Evolutionary conservation across 805 yeast species (phyloP), one percentile per base, ranked within the genome.

Genomic region (Sugiyamaella valdiviana): DNA sequence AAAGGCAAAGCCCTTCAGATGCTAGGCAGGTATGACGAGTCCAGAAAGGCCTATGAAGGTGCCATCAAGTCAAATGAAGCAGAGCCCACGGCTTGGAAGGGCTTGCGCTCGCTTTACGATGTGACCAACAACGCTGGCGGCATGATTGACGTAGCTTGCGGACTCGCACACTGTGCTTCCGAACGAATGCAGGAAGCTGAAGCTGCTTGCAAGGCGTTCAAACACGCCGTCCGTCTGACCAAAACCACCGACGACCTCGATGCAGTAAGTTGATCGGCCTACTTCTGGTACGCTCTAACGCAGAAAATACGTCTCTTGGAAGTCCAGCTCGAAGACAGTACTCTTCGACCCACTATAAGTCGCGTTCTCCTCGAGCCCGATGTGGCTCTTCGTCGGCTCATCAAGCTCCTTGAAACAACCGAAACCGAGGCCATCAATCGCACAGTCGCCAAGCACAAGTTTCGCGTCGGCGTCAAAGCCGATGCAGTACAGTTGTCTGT

Each of bases 11-110:
- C 88, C 1, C 70, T 74, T 49, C 63, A 61, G 32, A 80, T 79
- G 50, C 61, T 60, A 19, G 66, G 56, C 0, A 63, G 65, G 1
- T 64, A 77, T 14, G 61, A 74, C 29, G 79, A 78, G 44, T 66
- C 82, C 76, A 14, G 70, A 67, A 36, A 72, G 62, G 17, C 79
- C 74, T 42, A 64, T 79, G 14, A 59, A 54, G 15, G 64, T 69
- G 54, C 77, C 75, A 55, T 68, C 77, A 19, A 71, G 66, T 7
- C 65, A 74, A 22, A 61, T 66, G 42, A 67, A 53, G 29, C 59
- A 51, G 78, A 82, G 44, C 54, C 79, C 1, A 63, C 77, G 21
- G 95, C 89, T 0, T 90, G 93, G 95, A 87, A 85, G 59, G 98
- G 98, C 1, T 71, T 82, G 51, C 66, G 80, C 36, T 48, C 52